Percentiles rank a stretch among this genome's conserved stretches.
phyloP scores from a whole-genome alignment of 331 rosid genomes.

The Stylosanthes scabra region DNA sequence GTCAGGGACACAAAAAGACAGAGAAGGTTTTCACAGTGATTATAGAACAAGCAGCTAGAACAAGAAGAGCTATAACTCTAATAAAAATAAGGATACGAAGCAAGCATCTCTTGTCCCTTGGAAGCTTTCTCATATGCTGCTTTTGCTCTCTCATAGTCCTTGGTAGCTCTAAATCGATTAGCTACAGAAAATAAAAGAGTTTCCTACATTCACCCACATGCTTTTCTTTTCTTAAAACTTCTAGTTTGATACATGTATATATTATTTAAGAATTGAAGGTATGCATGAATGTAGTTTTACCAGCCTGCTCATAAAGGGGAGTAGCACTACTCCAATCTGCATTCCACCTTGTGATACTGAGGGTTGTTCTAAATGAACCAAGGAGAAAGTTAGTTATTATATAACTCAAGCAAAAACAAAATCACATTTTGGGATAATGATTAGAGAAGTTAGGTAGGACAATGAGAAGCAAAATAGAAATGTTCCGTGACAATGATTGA shows the following conservation, averaged over 20 bases:
- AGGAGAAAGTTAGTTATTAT: not conserved
- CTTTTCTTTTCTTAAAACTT: not conserved
- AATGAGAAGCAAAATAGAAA: too few species aligned
- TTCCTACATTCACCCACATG: constrained; percentile 3
- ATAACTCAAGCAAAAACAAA: not conserved
- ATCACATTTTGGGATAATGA: not conserved
- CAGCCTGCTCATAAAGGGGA: constrained; percentile 80
- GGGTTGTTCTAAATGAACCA: constrained; percentile 64
- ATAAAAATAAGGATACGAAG: constrained; percentile 80
- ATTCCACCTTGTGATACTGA: constrained; percentile 85
- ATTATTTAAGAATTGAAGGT: constrained; percentile 14
- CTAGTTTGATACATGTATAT: not conserved
- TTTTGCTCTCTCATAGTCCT: constrained; percentile 83
- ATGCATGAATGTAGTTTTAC: constrained; percentile 31
- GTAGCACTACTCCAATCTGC: constrained; percentile 84
- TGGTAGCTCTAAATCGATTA: constrained; percentile 76
- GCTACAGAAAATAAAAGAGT: constrained; percentile 56
- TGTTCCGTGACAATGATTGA: not conserved
- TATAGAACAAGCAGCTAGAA: not conserved
- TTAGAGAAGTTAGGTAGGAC: too few species aligned
- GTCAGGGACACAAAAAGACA: constrained; percentile 46
- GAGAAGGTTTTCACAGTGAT: not conserved
- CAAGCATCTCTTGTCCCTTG: constrained; percentile 91
- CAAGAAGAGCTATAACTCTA: too few species aligned
- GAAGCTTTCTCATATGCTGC: constrained; percentile 89